Conservation (phyloP, 2,329 filamentous ascomycete genomes). For the Fusarium sp. region DNA sequence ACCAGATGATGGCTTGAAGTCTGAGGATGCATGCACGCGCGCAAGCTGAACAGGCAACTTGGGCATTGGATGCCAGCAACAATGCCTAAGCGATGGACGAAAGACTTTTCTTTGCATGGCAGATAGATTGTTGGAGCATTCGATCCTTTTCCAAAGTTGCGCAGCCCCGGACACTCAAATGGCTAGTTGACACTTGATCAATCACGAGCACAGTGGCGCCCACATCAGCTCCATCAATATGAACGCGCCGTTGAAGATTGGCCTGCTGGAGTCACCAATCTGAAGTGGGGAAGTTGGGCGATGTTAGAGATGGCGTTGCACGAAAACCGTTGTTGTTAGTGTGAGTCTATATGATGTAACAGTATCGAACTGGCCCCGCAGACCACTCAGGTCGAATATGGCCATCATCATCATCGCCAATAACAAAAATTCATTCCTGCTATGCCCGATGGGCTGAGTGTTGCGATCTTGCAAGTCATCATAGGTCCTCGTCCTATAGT, state of each 20-base stretch:
- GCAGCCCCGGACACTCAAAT: background rate
- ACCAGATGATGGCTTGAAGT: background rate
- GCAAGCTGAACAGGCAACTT: constrained; percentile 1
- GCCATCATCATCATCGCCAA: constrained; percentile 1
- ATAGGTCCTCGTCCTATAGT: constrained; percentile 26
- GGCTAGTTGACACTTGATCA: background rate
- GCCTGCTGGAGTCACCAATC: background rate
- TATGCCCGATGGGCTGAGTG: constrained; percentile 11
- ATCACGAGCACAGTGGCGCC: background rate
- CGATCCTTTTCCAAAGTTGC: background rate
- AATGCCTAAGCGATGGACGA: background rate
- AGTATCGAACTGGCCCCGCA: constrained; percentile 26
- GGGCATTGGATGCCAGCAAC: constrained; percentile 3
- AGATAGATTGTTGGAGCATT: background rate
- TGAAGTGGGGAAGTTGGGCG: constrained; percentile 18
- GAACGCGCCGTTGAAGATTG: background rate
- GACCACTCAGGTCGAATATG: constrained; percentile 26
- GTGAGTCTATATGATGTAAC: constrained; percentile 29
- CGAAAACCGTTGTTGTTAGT: constrained; percentile 37
- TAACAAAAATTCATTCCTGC: constrained; percentile 3
- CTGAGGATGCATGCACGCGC: constrained; percentile 10
- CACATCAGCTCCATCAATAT: background rate
- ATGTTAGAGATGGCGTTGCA: constrained; percentile 26
- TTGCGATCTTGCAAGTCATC: constrained; percentile 18
- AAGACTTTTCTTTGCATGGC: background rate